phyloP scores from a whole-genome alignment of 805 yeast species.

The Helenozyma rhizophorensis region DNA sequence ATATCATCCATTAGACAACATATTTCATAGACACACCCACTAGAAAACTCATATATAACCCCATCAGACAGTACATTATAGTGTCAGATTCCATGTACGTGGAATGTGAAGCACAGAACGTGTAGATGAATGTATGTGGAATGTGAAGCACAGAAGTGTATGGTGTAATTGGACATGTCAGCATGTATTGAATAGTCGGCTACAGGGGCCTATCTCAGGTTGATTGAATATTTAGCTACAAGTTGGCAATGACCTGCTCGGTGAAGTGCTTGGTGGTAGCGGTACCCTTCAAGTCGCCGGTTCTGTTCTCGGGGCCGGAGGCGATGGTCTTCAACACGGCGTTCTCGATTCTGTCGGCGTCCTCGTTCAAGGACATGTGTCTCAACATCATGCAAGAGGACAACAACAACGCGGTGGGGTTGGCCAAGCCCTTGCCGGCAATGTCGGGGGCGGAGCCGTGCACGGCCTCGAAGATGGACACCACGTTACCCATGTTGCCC shows the following conservation, averaged over 20 bases:
- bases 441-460: conserved; percentile 99
- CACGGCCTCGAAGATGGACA: conserved; percentile 97
- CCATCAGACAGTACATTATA: no score
- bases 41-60: no score
- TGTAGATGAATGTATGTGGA: no score
- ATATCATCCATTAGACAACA: no score
- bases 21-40: no score
- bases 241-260: conserved; percentile 78
- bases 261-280: conserved; percentile 90
- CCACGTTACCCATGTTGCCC: conserved; percentile 98
- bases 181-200: no score
- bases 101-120: no score
- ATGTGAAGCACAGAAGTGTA: no score
- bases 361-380: conserved; percentile 85
- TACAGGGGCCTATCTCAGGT: no score
- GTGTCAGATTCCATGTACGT: no score
- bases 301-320: conserved; percentile 92
- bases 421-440: conserved; percentile 97
- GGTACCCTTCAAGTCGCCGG: conserved; percentile 92
- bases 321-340: conserved; percentile 91
- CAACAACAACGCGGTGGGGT: conserved; percentile 95
- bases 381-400: conserved; percentile 99
- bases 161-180: no score
- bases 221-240: conserved; percentile 34
- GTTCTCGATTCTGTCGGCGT: conserved; percentile 80